A percentile compares a stretch with the other conserved stretches of the same genome.
Conservation (phyloP, 208 protist genomes). For the Acanthamoeba lenticulata region DNA sequence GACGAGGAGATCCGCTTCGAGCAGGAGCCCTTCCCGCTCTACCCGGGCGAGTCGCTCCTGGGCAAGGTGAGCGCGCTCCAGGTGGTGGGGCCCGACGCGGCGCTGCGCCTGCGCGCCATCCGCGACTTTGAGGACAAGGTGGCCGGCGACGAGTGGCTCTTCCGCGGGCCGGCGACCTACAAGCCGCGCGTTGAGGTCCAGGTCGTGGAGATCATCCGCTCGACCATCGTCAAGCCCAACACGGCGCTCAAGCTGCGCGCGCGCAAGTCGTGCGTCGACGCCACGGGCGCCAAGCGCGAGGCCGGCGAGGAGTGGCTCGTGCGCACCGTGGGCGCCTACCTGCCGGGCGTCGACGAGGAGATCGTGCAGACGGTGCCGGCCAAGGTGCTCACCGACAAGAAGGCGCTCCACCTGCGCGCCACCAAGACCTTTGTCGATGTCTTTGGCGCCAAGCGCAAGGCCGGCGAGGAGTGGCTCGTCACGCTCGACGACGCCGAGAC, state of each 20-base stretch:
- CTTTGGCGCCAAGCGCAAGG: conserved; percentile 81
- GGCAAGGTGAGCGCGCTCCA: conserved; percentile 77
- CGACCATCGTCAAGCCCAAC: conserved; percentile 85
- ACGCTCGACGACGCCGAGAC: conserved; percentile 89
- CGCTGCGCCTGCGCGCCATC: conserved; percentile 81
- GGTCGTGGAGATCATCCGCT: conserved; percentile 81
- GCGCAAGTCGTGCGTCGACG: conserved; percentile 81
- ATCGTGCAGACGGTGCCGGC: conserved; percentile 84
- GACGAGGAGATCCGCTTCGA: conserved; percentile 92
- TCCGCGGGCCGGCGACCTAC: conserved; percentile 86
- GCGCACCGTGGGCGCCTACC: conserved; percentile 82
- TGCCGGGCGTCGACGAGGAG: conserved; percentile 90
- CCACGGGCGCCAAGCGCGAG: conserved; percentile 66
- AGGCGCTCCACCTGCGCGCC: conserved; percentile 92
- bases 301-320: conserved; percentile 92
- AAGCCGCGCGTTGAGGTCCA: conserved; percentile 83
- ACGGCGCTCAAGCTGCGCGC: conserved; percentile 83
- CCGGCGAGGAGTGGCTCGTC: conserved; percentile 91
- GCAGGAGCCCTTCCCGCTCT: conserved; percentile 89
- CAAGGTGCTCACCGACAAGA: conserved; percentile 85
- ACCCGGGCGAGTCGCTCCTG: conserved; percentile 85
- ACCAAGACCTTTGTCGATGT: conserved; percentile 90
- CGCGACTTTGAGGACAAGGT: conserved; percentile 82
- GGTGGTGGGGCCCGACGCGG: conserved; percentile 78
- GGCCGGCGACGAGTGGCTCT: conserved; percentile 89